These are phyloP conservation scores for Pseudomicrostroma phylloplanum DNA, from an alignment of 1,284 basidiomycete species.

Conservation along the genomic window DNA sequence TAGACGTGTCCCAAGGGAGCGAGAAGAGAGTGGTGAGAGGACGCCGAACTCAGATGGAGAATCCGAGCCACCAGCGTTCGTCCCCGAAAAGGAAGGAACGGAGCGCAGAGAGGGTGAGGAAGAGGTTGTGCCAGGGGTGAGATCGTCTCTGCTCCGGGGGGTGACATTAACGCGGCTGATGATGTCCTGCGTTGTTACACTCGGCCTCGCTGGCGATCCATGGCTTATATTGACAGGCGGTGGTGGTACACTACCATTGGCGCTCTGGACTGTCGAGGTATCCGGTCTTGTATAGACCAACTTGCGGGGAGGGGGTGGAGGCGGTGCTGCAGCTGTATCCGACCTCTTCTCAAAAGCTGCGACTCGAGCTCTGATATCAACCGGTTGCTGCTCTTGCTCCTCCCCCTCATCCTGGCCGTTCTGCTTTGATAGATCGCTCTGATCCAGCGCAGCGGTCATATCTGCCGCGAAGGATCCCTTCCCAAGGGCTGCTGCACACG, in stretches of 20 bases:
- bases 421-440: no score
- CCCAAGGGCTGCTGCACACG: no score
- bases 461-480: no score
- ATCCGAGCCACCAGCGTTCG: no score
- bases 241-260: background rate
- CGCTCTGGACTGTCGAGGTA: background rate
- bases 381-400: background rate
- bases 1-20: background rate
- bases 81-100: no score
- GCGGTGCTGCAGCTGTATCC: background rate
- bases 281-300: no score
- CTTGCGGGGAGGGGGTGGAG: no score
- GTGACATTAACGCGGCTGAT: background rate
- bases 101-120: no score
- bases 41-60: background rate
- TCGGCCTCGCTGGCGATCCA: background rate
- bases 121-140: no score
- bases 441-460: no score
- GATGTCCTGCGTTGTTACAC: background rate
- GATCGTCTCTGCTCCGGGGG: background rate
- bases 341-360: conserved; percentile 2
- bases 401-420: background rate
- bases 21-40: background rate
- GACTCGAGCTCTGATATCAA: background rate
- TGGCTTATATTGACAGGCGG: background rate